Percentiles rank a stretch among this genome's conserved stretches.
Evolutionary conservation across 495 filamentous ascomycete genomes (phyloP).

Genomic region (Acidomyces sp.): DNA sequence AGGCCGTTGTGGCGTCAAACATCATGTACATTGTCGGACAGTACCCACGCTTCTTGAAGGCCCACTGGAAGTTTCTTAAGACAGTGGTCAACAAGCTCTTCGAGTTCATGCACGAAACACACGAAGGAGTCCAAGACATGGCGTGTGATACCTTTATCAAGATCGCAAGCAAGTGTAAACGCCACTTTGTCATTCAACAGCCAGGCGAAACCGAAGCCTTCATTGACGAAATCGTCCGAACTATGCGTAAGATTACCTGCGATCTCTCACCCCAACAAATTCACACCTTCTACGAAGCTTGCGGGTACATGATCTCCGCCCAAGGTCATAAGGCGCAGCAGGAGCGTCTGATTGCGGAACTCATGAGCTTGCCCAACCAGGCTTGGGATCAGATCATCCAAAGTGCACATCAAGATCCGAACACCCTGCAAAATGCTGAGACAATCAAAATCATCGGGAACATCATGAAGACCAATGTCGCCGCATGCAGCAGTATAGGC

Average conservation of each 20-base stretch:
- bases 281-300: conserved; percentile 98
- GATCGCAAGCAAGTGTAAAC: conserved; percentile 93
- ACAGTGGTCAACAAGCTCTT: conserved; percentile 99
- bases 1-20: conserved; percentile 96
- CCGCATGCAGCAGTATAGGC: conserved; percentile 88
- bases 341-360: conserved; percentile 76
- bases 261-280: conserved; percentile 94
- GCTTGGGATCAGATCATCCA: conserved; percentile 94
- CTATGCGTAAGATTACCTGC: conserved; percentile 83
- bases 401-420: conserved; percentile 65
- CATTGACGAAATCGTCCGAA: conserved; percentile 96
- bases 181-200: conserved; percentile 93
- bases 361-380: conserved; percentile 85
- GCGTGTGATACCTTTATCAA: conserved; percentile 99
- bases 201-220: conserved; percentile 91
- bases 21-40: conserved; percentile 99
- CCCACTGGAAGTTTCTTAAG: conserved; percentile 99
- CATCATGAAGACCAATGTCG: conserved; percentile 99
- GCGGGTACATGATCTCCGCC: conserved; percentile 96
- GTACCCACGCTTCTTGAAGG: conserved; percentile 94
- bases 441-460: conserved; percentile 97
- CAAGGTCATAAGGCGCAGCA: conserved; percentile 87
- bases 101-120: conserved; percentile 99
- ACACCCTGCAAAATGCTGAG: conserved; percentile 74
- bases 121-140: conserved; percentile 99